Conservation (phyloP, 148 eudicot genomes). For the Rhododendron molle region DNA sequence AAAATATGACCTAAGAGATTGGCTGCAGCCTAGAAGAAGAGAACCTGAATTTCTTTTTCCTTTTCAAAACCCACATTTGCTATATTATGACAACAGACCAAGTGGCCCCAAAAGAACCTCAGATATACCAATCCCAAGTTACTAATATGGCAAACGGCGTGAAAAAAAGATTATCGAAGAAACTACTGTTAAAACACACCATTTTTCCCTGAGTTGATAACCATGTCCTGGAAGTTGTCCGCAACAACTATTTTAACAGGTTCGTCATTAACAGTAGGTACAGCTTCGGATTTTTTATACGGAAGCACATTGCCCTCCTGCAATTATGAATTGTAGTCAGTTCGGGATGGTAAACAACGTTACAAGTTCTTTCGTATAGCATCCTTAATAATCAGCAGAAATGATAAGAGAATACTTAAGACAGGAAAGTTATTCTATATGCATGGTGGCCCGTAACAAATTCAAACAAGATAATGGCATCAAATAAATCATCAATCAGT, state of each 20-base stretch:
- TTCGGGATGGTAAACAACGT: not conserved
- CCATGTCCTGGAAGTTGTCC: conserved; percentile 49
- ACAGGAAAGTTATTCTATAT: not conserved
- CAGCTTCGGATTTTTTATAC: conserved; percentile 55
- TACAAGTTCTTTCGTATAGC: not conserved
- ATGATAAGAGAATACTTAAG: not conserved
- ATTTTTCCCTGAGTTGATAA: conserved; percentile 54
- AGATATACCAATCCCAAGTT: not conserved
- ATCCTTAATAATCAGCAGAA: not conserved
- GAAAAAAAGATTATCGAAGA: not conserved
- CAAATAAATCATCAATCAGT: not conserved
- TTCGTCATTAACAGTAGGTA: conserved; percentile 53
- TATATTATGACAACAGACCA: not conserved
- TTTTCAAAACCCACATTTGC: not conserved
- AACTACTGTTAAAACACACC: conserved; percentile 24
- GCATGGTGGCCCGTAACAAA: not conserved
- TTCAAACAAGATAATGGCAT: not conserved
- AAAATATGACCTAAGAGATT: not conserved
- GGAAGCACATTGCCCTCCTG: conserved; percentile 58
- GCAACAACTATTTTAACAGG: conserved; percentile 74
- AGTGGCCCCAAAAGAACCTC: not conserved
- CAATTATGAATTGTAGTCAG: not conserved
- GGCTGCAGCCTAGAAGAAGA: not conserved
- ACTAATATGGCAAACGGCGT: not conserved
- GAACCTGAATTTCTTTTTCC: not conserved